phyloP scores from a whole-genome alignment of 805 yeast genomes.

The Lachancea cidri region DNA sequence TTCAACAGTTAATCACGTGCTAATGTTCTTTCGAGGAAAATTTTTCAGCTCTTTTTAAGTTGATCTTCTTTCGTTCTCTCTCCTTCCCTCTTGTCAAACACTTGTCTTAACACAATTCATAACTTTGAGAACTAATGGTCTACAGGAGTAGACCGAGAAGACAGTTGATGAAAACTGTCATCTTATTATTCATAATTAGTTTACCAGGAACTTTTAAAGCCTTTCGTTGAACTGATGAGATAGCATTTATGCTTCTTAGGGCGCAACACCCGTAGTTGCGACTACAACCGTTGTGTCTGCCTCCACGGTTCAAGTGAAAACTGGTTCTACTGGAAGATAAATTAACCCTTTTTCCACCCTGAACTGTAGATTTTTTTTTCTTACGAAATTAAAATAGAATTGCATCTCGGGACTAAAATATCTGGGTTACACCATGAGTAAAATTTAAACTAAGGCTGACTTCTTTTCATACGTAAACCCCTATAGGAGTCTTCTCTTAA shows the following conservation, averaged over 20 bases:
- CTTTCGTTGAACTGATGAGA: conserved; percentile 20
- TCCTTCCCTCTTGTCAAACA: background rate
- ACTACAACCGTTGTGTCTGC: conserved; percentile 26
- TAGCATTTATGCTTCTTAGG: conserved; percentile 13
- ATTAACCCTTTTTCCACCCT: conserved; percentile 35
- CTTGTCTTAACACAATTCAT: too few species aligned
- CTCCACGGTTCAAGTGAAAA: conserved; percentile 30
- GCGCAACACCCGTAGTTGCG: conserved; percentile 32
- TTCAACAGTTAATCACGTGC: too few species aligned
- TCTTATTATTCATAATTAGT: background rate
- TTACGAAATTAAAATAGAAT: conserved; percentile 11
- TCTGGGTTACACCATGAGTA: conserved; percentile 23
- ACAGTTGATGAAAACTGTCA: background rate
- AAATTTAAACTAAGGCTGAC: background rate
- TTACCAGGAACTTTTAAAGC: conserved; percentile 27
- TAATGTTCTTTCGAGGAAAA: too few species aligned
- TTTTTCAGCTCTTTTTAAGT: background rate
- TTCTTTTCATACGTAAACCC: too few species aligned
- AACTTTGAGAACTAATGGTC: background rate
- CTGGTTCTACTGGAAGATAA: conserved; percentile 33
- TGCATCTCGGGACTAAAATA: conserved; percentile 33
- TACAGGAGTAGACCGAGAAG: conserved; percentile 5
- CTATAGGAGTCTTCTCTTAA: too few species aligned
- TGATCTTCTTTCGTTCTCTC: background rate
- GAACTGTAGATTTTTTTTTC: conserved; percentile 19